Conservation (phyloP, 139 green algal genomes). For the Chlamydomonas sp. region DNA sequence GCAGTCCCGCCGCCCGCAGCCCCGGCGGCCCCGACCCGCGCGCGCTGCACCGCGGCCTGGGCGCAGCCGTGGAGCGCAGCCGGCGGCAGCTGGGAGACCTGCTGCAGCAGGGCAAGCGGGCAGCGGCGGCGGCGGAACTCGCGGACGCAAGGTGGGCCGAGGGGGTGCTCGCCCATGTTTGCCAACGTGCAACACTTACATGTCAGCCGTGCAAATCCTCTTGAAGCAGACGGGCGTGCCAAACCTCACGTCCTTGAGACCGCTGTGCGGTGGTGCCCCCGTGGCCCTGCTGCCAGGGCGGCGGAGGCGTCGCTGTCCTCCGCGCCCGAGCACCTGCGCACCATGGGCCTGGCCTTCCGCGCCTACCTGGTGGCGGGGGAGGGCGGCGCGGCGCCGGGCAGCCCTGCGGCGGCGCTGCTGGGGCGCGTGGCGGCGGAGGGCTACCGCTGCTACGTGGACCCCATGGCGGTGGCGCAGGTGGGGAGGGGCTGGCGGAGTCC, state of each 20-base stretch:
- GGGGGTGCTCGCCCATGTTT: too few species aligned
- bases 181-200: too few species aligned
- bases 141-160: conserved; percentile 29
- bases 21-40: conserved; percentile 19
- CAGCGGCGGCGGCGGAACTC: conserved; percentile 40
- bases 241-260: background rate
- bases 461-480: conserved; percentile 8
- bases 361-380: conserved; percentile 30
- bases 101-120: conserved; percentile 31
- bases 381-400: background rate
- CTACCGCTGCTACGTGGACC: conserved; percentile 44
- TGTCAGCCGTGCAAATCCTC: too few species aligned
- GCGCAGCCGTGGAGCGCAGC: background rate
- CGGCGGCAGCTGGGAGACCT: conserved; percentile 40
- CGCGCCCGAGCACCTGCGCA: conserved; percentile 46
- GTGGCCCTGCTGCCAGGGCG: background rate
- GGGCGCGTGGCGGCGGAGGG: background rate
- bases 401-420: conserved; percentile 14
- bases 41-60: conserved; percentile 19
- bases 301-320: conserved; percentile 37
- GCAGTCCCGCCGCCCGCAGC: background rate
- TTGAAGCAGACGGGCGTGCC: too few species aligned
- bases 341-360: conserved; percentile 55
- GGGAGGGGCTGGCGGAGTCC: background rate
- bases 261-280: background rate